These are phyloP conservation scores for Schizochytrium sp. DNA, from an alignment of 108 stramenopile species.

Conservation along the genomic window DNA sequence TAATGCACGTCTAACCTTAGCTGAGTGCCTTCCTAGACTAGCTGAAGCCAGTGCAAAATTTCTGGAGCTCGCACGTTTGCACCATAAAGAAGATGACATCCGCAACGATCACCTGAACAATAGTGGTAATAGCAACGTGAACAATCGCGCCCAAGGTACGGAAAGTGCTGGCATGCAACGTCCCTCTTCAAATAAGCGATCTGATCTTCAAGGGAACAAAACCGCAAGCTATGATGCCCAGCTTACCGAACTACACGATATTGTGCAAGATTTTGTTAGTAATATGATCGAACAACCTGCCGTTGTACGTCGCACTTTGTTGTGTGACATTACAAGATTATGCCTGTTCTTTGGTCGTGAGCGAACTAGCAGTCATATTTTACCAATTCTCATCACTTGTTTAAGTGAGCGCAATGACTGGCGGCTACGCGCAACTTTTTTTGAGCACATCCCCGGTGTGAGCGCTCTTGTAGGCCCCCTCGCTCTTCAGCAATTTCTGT, in stretches of 20 bases:
- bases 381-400: slow-evolving; percentile 91
- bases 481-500: slow-evolving; percentile 85
- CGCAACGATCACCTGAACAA: not conserved
- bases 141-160: no score
- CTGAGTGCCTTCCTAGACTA: slow-evolving; percentile 82
- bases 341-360: slow-evolving; percentile 93
- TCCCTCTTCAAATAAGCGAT: not conserved
- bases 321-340: slow-evolving; percentile 83
- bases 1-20: slow-evolving; percentile 87
- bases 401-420: slow-evolving; percentile 90
- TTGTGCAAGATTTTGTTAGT: slow-evolving; percentile 86
- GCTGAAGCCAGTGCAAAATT: slow-evolving; percentile 88
- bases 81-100: not conserved
- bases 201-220: slow-evolving; percentile 30
- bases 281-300: slow-evolving; percentile 85
- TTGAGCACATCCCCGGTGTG: slow-evolving; percentile 86
- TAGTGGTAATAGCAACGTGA: no score
- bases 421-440: slow-evolving; percentile 89
- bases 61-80: slow-evolving; percentile 82
- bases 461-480: slow-evolving; percentile 88
- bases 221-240: slow-evolving; percentile 83
- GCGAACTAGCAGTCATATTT: slow-evolving; percentile 83
- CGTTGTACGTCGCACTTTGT: slow-evolving; percentile 83
- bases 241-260: slow-evolving; percentile 82
- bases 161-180: not conserved